Percentiles rank a stretch among this genome's conserved stretches.
These are phyloP conservation scores for Secale cereale DNA, from an alignment of 176 grass and related monocot genomes.

Conservation along the genomic window DNA sequence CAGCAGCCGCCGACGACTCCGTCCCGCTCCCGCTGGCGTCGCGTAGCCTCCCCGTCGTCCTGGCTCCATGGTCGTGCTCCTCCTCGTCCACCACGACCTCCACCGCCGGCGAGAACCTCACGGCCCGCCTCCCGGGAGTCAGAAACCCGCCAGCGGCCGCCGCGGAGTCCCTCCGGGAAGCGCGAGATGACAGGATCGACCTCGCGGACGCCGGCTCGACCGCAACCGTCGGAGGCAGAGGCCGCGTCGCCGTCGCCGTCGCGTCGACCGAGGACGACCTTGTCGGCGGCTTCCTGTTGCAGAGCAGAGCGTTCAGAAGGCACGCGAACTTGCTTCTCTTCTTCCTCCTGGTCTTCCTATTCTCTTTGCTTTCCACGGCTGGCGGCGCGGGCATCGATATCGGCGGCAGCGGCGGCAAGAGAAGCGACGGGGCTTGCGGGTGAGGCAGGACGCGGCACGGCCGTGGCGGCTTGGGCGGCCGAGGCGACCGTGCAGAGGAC, in stretches of 20 bases:
- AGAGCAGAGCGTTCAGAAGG: conserved; percentile 34
- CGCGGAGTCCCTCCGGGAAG: conserved; percentile 26
- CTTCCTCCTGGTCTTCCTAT: conserved; percentile 11
- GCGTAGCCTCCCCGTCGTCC: conserved; percentile 16
- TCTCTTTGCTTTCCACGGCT: neutral
- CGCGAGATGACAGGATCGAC: conserved; percentile 57
- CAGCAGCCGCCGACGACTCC: neutral
- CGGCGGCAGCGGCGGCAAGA: neutral
- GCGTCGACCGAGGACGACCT: neutral
- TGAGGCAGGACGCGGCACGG: conserved; percentile 43
- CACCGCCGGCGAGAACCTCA: conserved; percentile 71
- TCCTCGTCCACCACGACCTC: conserved; percentile 56
- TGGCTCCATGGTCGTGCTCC: conserved; percentile 22
- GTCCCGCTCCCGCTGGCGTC: neutral
- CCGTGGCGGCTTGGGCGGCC: conserved; percentile 37
- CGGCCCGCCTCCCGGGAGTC: conserved; percentile 52
- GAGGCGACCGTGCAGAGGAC: conserved; percentile 32
- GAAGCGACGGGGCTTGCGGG: conserved; percentile 25
- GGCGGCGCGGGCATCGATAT: too few species aligned
- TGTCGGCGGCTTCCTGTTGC: conserved; percentile 29
- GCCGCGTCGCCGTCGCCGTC: neutral
- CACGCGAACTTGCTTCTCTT: conserved; percentile 39
- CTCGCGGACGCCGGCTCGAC: conserved; percentile 29
- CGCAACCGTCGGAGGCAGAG: neutral
- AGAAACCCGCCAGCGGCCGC: conserved; percentile 1